These are phyloP conservation scores for Alternaria infectoria DNA, from an alignment of 2,329 filamentous ascomycete genomes.

Conservation along the genomic window DNA sequence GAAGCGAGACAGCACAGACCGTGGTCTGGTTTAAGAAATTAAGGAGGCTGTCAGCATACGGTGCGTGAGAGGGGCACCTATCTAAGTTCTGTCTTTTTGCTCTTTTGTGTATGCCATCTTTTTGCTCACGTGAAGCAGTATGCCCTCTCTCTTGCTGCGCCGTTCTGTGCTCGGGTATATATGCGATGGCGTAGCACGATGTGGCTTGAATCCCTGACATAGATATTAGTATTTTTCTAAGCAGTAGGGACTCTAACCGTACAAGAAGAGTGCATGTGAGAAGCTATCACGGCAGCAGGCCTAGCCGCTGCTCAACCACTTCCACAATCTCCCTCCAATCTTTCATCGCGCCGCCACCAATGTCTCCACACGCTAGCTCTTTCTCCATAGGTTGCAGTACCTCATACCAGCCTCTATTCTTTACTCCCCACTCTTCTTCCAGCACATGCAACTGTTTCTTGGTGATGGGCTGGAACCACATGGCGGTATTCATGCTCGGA, in stretches of 20 bases:
- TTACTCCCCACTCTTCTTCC: conserved; percentile 73
- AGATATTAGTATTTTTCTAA: neutral
- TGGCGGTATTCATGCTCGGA: conserved; percentile 86
- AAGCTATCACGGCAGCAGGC: conserved; percentile 14
- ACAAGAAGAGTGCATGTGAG: neutral
- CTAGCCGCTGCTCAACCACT: conserved; percentile 60
- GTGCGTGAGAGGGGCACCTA: conserved; percentile 4
- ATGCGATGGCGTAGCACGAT: neutral
- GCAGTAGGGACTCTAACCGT: neutral
- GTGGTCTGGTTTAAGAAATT: neutral
- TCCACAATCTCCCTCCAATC: conserved; percentile 78
- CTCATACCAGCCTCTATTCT: conserved; percentile 64
- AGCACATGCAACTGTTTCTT: conserved; percentile 72
- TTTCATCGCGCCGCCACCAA: conserved; percentile 81
- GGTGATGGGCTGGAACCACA: conserved; percentile 89
- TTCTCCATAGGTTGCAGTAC: conserved; percentile 77
- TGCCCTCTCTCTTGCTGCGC: neutral
- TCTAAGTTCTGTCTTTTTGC: conserved; percentile 6
- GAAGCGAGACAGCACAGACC: conserved; percentile 7
- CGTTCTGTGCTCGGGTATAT: neutral
- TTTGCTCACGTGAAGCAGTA: neutral
- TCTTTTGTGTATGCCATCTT: neutral
- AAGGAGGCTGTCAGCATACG: conserved; percentile 2
- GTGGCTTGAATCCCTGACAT: neutral
- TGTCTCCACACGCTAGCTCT: conserved; percentile 81